A percentile compares a stretch with the other conserved stretches of the same genome.
Conservation (phyloP, 495 filamentous ascomycete genomes). For the Neurospora sp. region DNA sequence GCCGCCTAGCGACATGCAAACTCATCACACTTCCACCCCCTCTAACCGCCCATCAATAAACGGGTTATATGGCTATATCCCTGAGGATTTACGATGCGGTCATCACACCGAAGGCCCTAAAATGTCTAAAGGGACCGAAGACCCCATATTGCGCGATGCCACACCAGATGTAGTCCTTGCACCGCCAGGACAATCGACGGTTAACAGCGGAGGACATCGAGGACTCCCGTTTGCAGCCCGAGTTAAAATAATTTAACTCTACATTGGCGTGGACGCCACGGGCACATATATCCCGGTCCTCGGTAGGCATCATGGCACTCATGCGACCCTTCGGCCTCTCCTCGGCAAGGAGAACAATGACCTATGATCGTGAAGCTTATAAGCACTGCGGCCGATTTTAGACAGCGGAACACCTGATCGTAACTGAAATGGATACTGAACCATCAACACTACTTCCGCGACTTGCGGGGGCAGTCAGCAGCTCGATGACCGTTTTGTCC, state of each 20-base stretch:
- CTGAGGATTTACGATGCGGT: neutral
- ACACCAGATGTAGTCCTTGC: neutral
- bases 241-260: neutral
- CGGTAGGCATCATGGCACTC: neutral
- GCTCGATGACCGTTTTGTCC: conserved; percentile 19
- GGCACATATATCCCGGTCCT: neutral
- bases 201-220: neutral
- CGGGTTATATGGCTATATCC: neutral
- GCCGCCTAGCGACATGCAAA: neutral
- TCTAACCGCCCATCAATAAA: neutral
- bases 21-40: neutral
- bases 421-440: neutral
- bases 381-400: neutral
- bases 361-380: neutral
- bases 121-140: neutral
- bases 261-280: neutral
- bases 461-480: conserved; percentile 21
- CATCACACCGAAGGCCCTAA: neutral
- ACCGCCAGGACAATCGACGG: neutral
- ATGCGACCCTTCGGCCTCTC: neutral
- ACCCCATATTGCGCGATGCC: neutral
- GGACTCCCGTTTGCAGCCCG: neutral
- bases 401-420: neutral
- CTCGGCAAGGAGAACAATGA: neutral
- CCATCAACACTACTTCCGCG: conserved; percentile 4